These are phyloP conservation scores for Blastocystis hominis DNA, from an alignment of 352 stramenopile species.

Conservation along the genomic window DNA sequence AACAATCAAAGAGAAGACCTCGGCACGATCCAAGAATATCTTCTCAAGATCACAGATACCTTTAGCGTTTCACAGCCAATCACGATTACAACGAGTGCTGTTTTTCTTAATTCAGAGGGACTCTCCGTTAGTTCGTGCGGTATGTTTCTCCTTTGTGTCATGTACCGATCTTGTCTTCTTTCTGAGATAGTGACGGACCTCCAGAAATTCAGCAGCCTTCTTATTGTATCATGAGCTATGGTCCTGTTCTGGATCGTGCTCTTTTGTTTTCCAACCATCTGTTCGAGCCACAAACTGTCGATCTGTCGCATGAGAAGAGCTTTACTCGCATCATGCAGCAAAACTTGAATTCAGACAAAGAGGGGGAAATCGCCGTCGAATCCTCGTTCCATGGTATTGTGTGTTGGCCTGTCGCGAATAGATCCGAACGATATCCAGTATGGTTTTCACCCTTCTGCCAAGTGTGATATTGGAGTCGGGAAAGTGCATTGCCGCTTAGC, in stretches of 20 bases:
- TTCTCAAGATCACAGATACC: background rate
- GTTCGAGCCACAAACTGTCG: background rate
- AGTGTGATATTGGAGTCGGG: constrained; percentile 21
- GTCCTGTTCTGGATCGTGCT: background rate
- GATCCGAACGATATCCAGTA: background rate
- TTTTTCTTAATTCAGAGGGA: background rate
- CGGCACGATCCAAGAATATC: background rate
- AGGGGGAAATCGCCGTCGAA: background rate
- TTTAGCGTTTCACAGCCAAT: background rate
- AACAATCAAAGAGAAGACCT: no score
- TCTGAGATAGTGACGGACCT: background rate
- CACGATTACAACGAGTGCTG: background rate
- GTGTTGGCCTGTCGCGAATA: background rate
- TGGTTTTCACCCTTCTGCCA: background rate
- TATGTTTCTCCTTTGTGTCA: background rate
- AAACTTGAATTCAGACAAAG: background rate
- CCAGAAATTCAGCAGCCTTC: background rate
- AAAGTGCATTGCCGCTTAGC: background rate
- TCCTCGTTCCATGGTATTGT: background rate
- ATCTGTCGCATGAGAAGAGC: background rate
- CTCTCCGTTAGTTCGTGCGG: constrained; percentile 12
- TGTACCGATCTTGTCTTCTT: background rate
- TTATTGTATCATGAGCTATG: background rate
- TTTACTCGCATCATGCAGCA: constrained; percentile 35
- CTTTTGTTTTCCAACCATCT: background rate